phyloP scores from a whole-genome alignment of 148 eudicot genomes.

The Talinum fruticosum region DNA sequence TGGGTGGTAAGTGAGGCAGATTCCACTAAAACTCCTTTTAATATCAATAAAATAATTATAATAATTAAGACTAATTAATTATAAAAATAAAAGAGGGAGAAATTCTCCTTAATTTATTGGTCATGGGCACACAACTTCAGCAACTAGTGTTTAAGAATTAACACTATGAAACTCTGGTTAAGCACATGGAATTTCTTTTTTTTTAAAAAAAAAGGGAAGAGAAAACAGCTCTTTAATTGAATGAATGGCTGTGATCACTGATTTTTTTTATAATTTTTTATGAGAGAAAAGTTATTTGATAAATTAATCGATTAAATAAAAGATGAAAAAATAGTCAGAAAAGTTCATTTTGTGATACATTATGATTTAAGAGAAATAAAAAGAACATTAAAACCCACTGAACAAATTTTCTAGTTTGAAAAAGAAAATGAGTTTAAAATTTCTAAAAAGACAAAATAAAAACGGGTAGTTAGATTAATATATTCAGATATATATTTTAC shows the following conservation, averaged over 20 bases:
- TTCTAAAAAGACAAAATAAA: too few relatives aligned
- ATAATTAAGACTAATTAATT: background rate
- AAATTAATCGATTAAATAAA: background rate
- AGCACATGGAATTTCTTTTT: background rate
- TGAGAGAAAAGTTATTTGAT: background rate
- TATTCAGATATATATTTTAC: too few relatives aligned
- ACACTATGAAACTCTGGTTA: background rate
- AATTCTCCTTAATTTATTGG: background rate
- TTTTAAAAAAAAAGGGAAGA: background rate
- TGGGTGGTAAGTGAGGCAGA: conserved; percentile 11
- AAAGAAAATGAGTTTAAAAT: background rate
- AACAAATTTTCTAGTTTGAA: background rate
- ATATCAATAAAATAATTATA: background rate
- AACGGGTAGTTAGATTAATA: too few relatives aligned
- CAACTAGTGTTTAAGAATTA: background rate
- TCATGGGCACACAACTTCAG: background rate
- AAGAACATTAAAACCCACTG: background rate
- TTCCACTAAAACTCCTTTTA: conserved; percentile 11
- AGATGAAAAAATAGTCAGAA: background rate
- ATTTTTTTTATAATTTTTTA: too few relatives aligned
- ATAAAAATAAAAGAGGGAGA: background rate
- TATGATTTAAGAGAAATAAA: background rate
- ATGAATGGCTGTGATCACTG: conserved; percentile 1
- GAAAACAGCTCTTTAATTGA: background rate
- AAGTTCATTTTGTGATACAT: background rate